Base-by-base conservation (phyloP, 2,329 filamentous ascomycete genomes). In the Aspergillus ustus region DNA sequence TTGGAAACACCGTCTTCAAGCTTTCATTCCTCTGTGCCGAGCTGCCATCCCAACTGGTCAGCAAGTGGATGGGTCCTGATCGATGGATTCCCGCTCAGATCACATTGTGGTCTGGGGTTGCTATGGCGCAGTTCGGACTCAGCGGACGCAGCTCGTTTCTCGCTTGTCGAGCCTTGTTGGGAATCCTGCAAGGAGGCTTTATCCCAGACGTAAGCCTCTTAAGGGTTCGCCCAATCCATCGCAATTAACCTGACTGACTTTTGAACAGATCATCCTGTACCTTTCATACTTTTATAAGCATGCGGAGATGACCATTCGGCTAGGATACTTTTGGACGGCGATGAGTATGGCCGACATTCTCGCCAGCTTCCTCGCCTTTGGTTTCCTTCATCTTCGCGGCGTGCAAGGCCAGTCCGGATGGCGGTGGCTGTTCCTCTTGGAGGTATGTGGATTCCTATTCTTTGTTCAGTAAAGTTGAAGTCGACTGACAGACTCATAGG, bases 281-380 rank as follows among this genome's bases (percentile, higher is more conserved):
- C 79, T 92, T 4, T 88, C 86, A 5, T 93, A 93, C 74, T 93
- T 89, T 75, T 93, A 92, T 77, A 92, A 86, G 50, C 85, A 86
- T 1, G 82, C 82, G 53, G 91, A 93, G 71, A 80, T 93, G 0
- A 89, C 90, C 0, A 83, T 84, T 8, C 84, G 91, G 1, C 77
- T 93, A 19, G 85, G 85, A 65, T 86, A 82, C 69, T 92, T 92
- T 77, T 93, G 90, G 90, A 86, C 86, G 0, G 83, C 88, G 0
- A 85, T 89, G 13, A 66, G 81, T 51, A 72, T 73, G 0, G 82
- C 81, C 0, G 71, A 75, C 2, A 83, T 83, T 20, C 72, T 82
- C 1, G 71, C 82, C 11, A 72, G 82, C 0, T 79, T 84, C 44
- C 74, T 84, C 7, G 81, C 80, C 0, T 85, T 72, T 56, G 77